phyloP scores from a whole-genome alignment of 2,329 filamentous ascomycete genomes.

The Botrytis hyacinthi region DNA sequence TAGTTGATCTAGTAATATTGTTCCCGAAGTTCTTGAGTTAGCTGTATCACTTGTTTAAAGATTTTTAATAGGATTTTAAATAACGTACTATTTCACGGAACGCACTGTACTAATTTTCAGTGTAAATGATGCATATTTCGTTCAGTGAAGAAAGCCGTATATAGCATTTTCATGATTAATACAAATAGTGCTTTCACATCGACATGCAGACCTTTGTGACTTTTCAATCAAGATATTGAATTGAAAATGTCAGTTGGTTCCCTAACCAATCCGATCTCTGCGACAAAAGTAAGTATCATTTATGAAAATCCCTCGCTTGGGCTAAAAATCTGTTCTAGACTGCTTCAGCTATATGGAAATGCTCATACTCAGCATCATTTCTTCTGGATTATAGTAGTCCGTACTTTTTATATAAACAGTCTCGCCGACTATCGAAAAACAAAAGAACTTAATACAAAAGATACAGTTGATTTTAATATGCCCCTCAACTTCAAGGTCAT shows the following conservation, averaged over 20 bases:
- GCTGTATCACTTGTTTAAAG: not conserved
- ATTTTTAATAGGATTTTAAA: not conserved
- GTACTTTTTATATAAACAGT: not conserved
- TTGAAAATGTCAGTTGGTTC: not conserved
- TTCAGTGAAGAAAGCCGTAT: not conserved
- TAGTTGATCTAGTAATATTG: too few species aligned
- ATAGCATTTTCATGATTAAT: not conserved
- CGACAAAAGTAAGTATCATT: not conserved
- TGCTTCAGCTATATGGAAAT: accelerated
- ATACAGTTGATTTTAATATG: not conserved
- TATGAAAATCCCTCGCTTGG: not conserved
- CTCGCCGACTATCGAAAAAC: not conserved
- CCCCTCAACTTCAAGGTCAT: not conserved
- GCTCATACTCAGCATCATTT: not conserved
- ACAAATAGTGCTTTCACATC: not conserved
- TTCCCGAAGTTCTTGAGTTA: not conserved
- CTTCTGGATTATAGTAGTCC: not conserved
- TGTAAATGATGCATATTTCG: not conserved
- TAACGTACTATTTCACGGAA: not conserved
- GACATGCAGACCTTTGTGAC: not conserved
- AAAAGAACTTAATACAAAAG: not conserved
- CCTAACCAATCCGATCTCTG: not conserved
- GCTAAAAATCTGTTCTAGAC: not conserved
- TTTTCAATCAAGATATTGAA: not conserved
- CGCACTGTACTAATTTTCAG: too few species aligned